Percentiles rank a stretch among this genome's conserved stretches.
These are phyloP conservation scores for Gnetum montanum DNA, from an alignment of 75 land plant species.

Conservation along the genomic window DNA sequence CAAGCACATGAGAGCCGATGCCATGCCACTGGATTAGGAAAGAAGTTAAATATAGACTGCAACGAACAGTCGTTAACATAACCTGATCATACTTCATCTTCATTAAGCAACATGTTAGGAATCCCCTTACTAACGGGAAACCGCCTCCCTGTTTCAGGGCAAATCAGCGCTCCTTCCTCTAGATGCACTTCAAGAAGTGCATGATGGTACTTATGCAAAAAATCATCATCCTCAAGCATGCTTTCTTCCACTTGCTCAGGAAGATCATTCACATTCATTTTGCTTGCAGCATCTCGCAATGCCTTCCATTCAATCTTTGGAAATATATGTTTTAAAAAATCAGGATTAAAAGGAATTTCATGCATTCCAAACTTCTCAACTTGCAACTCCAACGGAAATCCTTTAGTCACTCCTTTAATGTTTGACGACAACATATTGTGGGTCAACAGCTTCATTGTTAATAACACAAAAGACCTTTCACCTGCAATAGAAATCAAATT, in stretches of 20 bases:
- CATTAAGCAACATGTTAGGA: constrained; percentile 87
- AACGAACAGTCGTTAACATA: too few species aligned
- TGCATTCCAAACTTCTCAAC: constrained; percentile 42
- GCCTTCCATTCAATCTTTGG: constrained; percentile 76
- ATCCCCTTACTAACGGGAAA: constrained; percentile 83
- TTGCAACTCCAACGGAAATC: constrained; percentile 70
- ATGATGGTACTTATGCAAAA: constrained; percentile 60
- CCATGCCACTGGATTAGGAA: too few species aligned
- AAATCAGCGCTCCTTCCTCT: constrained; percentile 77
- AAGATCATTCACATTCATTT: constrained; percentile 54
- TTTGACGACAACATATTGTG: constrained; percentile 91
- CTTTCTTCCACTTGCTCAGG: constrained; percentile 62
- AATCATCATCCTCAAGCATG: constrained; percentile 64
- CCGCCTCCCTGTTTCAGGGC: constrained; percentile 69
- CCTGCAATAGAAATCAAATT: too few species aligned
- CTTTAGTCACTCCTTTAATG: constrained; percentile 83
- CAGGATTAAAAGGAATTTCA: constrained; percentile 59
- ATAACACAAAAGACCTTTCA: too few species aligned
- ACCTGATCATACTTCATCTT: constrained; percentile 90
- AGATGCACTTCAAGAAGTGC: constrained; percentile 82
- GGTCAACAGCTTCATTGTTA: constrained; percentile 85
- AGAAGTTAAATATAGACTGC: too few species aligned
- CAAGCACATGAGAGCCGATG: too few species aligned
- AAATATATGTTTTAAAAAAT: constrained; percentile 59
- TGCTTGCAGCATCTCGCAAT: constrained; percentile 48